These are phyloP conservation scores for Polygonum aviculare DNA, from an alignment of 148 eudicot genomes.

Conservation along the genomic window DNA sequence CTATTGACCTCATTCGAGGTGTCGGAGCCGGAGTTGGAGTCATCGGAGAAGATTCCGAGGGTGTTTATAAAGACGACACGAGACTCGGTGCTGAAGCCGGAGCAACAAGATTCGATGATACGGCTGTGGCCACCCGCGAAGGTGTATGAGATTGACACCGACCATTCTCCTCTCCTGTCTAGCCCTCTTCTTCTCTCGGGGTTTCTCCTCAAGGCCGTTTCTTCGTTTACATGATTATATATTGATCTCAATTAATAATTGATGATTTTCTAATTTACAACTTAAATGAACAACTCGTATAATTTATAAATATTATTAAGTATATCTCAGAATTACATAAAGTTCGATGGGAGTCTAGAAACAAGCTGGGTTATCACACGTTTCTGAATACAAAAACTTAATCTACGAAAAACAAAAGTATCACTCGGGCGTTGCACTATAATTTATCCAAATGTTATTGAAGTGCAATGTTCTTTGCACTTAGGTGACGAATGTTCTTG, in stretches of 20 bases:
- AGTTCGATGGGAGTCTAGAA: no score
- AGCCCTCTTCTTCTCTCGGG: conserved; percentile 16
- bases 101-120: conserved; percentile 24
- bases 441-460: neutral
- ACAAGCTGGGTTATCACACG: no score
- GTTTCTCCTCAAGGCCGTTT: conserved; percentile 15
- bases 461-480: neutral
- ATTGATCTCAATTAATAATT: neutral
- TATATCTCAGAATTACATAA: no score
- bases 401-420: no score
- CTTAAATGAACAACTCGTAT: no score
- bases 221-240: neutral
- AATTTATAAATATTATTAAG: no score
- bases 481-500: neutral
- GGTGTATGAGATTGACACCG: conserved; percentile 23
- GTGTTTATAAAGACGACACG: conserved; percentile 26
- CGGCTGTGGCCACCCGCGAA: conserved; percentile 24
- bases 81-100: conserved; percentile 10
- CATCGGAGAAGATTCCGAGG: neutral
- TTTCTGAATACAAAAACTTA: no score
- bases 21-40: neutral
- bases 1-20: neutral
- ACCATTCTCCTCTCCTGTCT: conserved; percentile 29
- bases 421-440: no score
- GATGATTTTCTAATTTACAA: neutral